These are phyloP conservation scores for Neofusicoccum sp. DNA, from an alignment of 2,329 filamentous ascomycete genomes.

Conservation along the genomic window DNA sequence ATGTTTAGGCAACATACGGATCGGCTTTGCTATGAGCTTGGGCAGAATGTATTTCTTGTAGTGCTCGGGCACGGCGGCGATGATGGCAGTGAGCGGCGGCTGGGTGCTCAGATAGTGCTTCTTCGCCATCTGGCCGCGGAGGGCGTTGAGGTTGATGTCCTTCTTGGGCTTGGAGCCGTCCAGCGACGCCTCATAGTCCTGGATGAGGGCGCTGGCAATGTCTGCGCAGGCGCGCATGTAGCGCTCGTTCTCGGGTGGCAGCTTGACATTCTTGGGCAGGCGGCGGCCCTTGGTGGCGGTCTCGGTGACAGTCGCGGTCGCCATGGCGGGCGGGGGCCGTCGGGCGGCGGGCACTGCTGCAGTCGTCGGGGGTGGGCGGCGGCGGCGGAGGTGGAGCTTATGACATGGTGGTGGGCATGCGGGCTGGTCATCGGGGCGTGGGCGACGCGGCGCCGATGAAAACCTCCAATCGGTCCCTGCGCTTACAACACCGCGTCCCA, in stretches of 20 bases:
- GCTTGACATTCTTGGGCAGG: slow-evolving; percentile 70
- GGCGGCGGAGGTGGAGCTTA: slow-evolving; percentile 13
- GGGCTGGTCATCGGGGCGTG: slow-evolving; percentile 13
- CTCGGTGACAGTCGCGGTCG: slow-evolving; percentile 63
- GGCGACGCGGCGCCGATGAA: slow-evolving; percentile 15
- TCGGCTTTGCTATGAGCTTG: slow-evolving; percentile 95
- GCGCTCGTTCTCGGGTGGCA: slow-evolving; percentile 90
- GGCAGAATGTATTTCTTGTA: slow-evolving; percentile 99
- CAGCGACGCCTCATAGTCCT: slow-evolving; percentile 83
- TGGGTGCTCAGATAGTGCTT: slow-evolving; percentile 89
- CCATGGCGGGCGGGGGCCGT: slow-evolving; percentile 51
- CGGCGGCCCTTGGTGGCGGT: slow-evolving; percentile 49
- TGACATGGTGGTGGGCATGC: slow-evolving; percentile 16
- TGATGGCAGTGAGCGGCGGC: slow-evolving; percentile 93
- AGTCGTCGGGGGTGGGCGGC: background rate
- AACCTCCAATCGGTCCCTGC: slow-evolving; percentile 21
- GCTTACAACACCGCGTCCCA: slow-evolving; percentile 20
- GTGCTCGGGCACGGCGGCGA: slow-evolving; percentile 97
- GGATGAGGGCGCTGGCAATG: slow-evolving; percentile 89
- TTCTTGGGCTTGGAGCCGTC: slow-evolving; percentile 73
- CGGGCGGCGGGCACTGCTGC: background rate
- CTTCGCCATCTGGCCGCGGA: slow-evolving; percentile 85
- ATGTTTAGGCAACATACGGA: slow-evolving; percentile 59
- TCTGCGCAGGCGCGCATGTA: slow-evolving; percentile 94
- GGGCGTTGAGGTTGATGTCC: slow-evolving; percentile 89